Percentiles rank a stretch among this genome's conserved stretches.
Conservation (phyloP, 345 rosid species). For the Camelina laxa region DNA sequence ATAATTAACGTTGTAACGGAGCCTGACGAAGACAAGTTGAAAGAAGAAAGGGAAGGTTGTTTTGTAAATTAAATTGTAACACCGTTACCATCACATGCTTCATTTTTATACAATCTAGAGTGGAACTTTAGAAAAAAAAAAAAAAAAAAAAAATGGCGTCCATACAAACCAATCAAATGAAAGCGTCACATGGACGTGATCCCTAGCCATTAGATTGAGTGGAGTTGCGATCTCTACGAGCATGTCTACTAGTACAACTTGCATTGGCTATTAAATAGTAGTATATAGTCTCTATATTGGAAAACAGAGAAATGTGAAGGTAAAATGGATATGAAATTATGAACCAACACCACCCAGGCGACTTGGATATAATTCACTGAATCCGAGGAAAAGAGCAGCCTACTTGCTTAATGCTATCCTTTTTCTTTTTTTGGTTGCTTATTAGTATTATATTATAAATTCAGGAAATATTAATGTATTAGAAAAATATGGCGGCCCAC, state of each 20-base stretch:
- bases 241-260: conserved; percentile 37
- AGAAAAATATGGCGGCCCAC: conserved; percentile 1
- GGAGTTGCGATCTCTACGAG: conserved; percentile 38
- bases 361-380: conserved; percentile 41
- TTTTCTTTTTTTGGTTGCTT: not conserved
- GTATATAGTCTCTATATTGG: not conserved
- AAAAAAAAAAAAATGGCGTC: not conserved
- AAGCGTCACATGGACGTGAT: conserved; percentile 37
- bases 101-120: not conserved
- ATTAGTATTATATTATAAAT: not conserved
- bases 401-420: conserved; percentile 8
- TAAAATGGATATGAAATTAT: not conserved
- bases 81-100: conserved; percentile 29
- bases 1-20: conserved; percentile 25
- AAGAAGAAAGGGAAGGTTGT: not conserved
- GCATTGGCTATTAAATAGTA: conserved; percentile 11
- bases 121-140: not conserved
- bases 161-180: conserved; percentile 29
- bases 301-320: not conserved
- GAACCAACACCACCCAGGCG: conserved; percentile 41
- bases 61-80: conserved; percentile 8
- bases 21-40: conserved; percentile 34
- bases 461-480: not conserved
- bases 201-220: conserved; percentile 32
- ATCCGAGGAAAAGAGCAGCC: conserved; percentile 32